Conservation (phyloP, 2,329 filamentous ascomycete species). For the Leptosphaerulina australis region DNA sequence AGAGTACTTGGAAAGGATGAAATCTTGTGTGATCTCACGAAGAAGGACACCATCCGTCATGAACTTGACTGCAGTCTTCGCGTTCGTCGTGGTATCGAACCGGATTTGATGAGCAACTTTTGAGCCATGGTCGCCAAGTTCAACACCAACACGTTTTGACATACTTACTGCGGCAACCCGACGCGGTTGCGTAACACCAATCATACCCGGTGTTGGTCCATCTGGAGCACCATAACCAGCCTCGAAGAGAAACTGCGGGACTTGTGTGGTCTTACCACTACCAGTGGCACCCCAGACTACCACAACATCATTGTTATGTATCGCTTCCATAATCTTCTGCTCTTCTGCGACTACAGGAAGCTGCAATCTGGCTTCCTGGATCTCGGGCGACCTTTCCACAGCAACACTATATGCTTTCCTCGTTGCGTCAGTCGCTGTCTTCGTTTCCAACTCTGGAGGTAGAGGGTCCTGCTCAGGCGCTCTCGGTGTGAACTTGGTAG, state of each 20-base stretch:
- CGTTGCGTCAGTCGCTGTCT: slow-evolving; percentile 61
- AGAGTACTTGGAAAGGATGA: slow-evolving; percentile 87
- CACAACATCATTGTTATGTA: slow-evolving; percentile 87
- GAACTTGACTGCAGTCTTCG: slow-evolving; percentile 91
- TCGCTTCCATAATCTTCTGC: slow-evolving; percentile 96
- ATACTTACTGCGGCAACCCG: slow-evolving; percentile 96
- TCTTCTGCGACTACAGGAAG: slow-evolving; percentile 93
- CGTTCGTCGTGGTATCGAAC: slow-evolving; percentile 82
- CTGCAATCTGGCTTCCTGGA: slow-evolving; percentile 78
- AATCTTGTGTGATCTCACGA: slow-evolving; percentile 88
- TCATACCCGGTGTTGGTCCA: slow-evolving; percentile 85
- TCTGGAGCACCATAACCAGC: slow-evolving; percentile 82
- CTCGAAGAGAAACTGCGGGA: slow-evolving; percentile 95
- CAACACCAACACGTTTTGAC: slow-evolving; percentile 87
- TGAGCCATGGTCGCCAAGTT: slow-evolving; percentile 77
- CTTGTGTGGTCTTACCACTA: slow-evolving; percentile 96
- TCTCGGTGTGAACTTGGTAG: slow-evolving; percentile 70
- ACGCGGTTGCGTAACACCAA: slow-evolving; percentile 92
- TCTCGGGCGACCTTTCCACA: slow-evolving; percentile 71
- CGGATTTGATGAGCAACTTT: slow-evolving; percentile 89
- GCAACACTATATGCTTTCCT: slow-evolving; percentile 78
- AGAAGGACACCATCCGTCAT: slow-evolving; percentile 98
- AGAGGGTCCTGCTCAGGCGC: slow-evolving; percentile 73
- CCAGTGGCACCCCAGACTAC: slow-evolving; percentile 94
- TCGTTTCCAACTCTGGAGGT: slow-evolving; percentile 66